Evolutionary conservation across 306 rosid genomes (phyloP).

Genomic region (Dalbergia oliveri): DNA sequence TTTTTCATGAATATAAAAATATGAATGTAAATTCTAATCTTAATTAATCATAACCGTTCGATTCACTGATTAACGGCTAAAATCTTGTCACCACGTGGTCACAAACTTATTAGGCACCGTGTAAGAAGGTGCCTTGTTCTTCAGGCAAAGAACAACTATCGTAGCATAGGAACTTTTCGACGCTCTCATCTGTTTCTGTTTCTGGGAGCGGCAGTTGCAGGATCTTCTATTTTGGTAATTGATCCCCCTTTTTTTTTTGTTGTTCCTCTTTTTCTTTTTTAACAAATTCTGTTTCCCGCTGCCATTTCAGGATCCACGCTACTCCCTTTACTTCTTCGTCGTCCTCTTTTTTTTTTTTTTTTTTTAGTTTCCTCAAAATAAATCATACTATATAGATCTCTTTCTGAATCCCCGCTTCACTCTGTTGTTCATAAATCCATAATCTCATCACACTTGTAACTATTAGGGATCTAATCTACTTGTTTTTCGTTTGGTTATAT

Average conservation of each 20-base stretch:
- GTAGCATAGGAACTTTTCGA: background rate
- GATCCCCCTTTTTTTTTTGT: background rate
- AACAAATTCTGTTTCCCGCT: background rate
- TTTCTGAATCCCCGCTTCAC: background rate
- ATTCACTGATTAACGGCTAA: too few relatives aligned
- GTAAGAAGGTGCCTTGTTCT: background rate
- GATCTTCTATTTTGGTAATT: conserved; percentile 12
- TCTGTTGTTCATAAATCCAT: too few relatives aligned
- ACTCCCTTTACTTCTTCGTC: background rate
- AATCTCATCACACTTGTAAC: too few relatives aligned
- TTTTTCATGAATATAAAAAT: too few relatives aligned
- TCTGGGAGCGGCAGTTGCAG: background rate
- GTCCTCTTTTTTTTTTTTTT: too few relatives aligned
- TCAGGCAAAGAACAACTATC: background rate
- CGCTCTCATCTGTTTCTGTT: background rate
- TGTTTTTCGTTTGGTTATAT: too few relatives aligned
- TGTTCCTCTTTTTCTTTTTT: background rate
- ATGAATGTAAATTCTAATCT: too few relatives aligned
- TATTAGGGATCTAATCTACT: too few relatives aligned
- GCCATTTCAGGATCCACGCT: background rate
- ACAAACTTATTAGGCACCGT: too few relatives aligned
- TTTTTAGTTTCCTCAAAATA: too few relatives aligned
- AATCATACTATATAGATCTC: background rate
- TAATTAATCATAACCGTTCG: too few relatives aligned
- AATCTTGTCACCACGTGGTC: too few relatives aligned